phyloP scores from a whole-genome alignment of 352 stramenopile species.

The Pythium sp. region DNA sequence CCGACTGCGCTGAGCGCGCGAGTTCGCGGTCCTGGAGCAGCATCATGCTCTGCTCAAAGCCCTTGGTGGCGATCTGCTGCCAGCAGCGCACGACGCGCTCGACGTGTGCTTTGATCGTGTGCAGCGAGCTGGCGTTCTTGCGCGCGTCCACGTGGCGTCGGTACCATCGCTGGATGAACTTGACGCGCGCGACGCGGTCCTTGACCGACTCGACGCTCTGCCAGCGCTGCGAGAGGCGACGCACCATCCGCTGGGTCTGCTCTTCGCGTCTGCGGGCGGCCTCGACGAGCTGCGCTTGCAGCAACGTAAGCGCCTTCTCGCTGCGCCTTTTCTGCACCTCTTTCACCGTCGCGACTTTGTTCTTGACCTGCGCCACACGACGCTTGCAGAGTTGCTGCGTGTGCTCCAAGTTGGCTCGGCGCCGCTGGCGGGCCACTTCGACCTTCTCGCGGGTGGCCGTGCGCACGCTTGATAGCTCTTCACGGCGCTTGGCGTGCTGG shows the following conservation, averaged over 20 bases:
- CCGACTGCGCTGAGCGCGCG: slow-evolving; percentile 41
- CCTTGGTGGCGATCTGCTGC: slow-evolving; percentile 29
- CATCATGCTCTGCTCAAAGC: slow-evolving; percentile 64
- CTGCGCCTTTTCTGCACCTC: slow-evolving; percentile 39
- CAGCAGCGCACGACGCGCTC: slow-evolving; percentile 41
- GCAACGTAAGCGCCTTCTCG: slow-evolving; percentile 26
- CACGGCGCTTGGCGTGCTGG: slow-evolving; percentile 46
- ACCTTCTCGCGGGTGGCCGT: slow-evolving; percentile 40
- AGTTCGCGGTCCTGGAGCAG: slow-evolving; percentile 59
- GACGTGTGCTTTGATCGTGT: slow-evolving; percentile 34
- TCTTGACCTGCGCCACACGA: slow-evolving; percentile 37
- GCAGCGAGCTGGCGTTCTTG: slow-evolving; percentile 34
- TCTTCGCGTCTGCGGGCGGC: slow-evolving; percentile 44
- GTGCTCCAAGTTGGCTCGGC: slow-evolving; percentile 36
- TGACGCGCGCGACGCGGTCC: slow-evolving; percentile 50
- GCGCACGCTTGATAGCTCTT: slow-evolving; percentile 32
- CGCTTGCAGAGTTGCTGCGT: slow-evolving; percentile 48
- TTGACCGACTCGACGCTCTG: slow-evolving; percentile 71
- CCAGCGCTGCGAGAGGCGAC: slow-evolving; percentile 51
- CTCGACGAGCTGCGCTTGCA: slow-evolving; percentile 52
- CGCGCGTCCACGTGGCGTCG: slow-evolving; percentile 44
- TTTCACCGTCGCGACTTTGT: slow-evolving; percentile 57
- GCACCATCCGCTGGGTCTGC: slow-evolving; percentile 50
- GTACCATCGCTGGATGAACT: slow-evolving; percentile 80
- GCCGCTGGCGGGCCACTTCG: slow-evolving; percentile 43